A percentile compares a stretch with the other conserved stretches of the same genome.
Conservation (phyloP, 345 rosid genomes). For the Clausena lansium region DNA sequence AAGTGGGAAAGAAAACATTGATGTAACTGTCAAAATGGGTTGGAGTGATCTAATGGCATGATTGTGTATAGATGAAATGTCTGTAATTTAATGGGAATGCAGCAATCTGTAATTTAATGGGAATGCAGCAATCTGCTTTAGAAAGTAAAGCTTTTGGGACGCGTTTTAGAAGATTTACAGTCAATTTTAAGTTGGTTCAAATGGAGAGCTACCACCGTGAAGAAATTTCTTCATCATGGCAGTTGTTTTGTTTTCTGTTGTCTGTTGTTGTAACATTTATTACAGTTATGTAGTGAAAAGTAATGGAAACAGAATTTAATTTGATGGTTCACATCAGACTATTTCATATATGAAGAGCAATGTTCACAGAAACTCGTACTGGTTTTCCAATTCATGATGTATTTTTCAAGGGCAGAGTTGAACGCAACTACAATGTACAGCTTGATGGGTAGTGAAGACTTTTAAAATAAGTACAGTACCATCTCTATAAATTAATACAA, state of each 20-base stretch:
- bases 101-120: neutral
- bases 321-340: neutral
- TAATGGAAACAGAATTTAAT: neutral
- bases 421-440: neutral
- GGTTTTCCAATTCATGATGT: neutral
- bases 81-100: neutral
- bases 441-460: neutral
- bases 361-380: neutral
- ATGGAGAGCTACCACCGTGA: neutral
- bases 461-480: neutral
- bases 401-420: neutral
- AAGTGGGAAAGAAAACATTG: slow-evolving; percentile 87
- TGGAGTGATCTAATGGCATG: neutral
- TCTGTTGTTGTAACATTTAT: neutral
- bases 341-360: neutral
- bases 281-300: neutral
- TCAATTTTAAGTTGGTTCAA: no score
- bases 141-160: neutral
- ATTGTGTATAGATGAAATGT: neutral
- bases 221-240: neutral
- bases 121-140: neutral
- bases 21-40: neutral
- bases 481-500: no score
- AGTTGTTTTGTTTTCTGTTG: neutral
- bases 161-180: neutral